Base-by-base conservation (phyloP, 768 basidiomycete genomes). In the Podaxis sp. region DNA sequence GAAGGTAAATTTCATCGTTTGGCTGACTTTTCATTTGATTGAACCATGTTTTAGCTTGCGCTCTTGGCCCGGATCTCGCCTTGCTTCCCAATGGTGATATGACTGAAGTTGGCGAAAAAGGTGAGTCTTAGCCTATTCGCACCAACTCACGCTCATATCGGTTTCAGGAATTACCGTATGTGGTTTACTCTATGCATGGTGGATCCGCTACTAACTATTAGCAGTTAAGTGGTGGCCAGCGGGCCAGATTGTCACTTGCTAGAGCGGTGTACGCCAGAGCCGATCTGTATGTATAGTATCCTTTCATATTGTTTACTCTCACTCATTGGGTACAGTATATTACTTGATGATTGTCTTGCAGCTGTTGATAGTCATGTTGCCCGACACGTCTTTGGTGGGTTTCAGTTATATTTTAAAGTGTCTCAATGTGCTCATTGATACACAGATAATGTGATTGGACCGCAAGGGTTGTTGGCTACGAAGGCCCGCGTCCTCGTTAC, bases 181-280 rank as follows among this genome's bases (percentile, higher is more conserved):
- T 44, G 8, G 28, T 72, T 4, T 67, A 30, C 36, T 61, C 48
- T 24, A 3, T 9, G 59, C 13, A 7, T 40, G 3, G 24, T 52
- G 4, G 33, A 39, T 46, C 8, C 4, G 44, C 56, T 17, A 63
- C 46, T 40, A 61, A 11, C 44, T 44, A 38, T 57, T 40, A 49
- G 22, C 60, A 91, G 87, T 72, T 93, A 63, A 90, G 89, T 66
- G 93, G 94, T 40, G 94, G 94, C 0, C 92, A 95, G 71, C 85
- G 90, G 15, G 92, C 93, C 57, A 86, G 93, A 30, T 82, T 96
- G 6, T 84, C 90, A 13, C 79, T 97, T 8, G 96, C 96, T 5
- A 80, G 95, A 33, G 93, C 93, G 2, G 91, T 96, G 0, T 98
- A 98, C 74, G 88, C 94, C 2, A 84, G 95, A 51, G 94, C 95